Percentiles rank a stretch among this genome's conserved stretches.
phyloP scores from a whole-genome alignment of 257 asterid species.

The Hygrophila difformis region DNA sequence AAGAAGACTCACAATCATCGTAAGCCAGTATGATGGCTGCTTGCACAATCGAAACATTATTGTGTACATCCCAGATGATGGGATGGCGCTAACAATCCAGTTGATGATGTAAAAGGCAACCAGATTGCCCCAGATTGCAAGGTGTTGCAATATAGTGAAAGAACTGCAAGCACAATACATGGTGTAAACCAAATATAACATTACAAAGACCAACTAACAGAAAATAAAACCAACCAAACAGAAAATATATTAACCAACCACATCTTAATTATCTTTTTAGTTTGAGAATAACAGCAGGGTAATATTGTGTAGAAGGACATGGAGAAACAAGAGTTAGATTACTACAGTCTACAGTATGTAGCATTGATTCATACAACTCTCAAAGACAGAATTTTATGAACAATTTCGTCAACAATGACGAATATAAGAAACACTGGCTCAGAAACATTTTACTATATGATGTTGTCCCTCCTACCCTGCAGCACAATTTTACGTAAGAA shows the following conservation, averaged over 20 bases:
- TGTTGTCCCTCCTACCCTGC: neutral
- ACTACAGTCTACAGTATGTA: no score
- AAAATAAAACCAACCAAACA: neutral
- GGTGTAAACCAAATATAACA: neutral
- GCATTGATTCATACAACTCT: no score
- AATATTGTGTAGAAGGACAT: no score
- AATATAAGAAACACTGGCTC: no score
- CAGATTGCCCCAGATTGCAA: conserved; percentile 97
- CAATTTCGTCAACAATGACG: no score
- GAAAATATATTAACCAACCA: neutral
- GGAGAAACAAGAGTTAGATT: no score
- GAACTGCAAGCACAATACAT: conserved; percentile 48
- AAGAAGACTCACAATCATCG: conserved; percentile 61
- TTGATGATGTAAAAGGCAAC: conserved; percentile 79
- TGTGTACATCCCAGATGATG: conserved; percentile 77
- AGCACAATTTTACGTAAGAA: conserved; percentile 1
- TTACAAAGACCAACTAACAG: conserved; percentile 11
- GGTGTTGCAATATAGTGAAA: conserved; percentile 76
- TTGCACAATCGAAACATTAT: conserved; percentile 89
- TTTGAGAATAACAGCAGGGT: neutral
- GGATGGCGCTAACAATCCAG: conserved; percentile 85
- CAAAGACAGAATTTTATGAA: no score
- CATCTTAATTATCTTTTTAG: neutral
- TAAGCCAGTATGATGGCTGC: conserved; percentile 88
- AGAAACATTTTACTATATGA: no score